Conservation (phyloP, 345 rosid genomes). For the Viola odorata region DNA sequence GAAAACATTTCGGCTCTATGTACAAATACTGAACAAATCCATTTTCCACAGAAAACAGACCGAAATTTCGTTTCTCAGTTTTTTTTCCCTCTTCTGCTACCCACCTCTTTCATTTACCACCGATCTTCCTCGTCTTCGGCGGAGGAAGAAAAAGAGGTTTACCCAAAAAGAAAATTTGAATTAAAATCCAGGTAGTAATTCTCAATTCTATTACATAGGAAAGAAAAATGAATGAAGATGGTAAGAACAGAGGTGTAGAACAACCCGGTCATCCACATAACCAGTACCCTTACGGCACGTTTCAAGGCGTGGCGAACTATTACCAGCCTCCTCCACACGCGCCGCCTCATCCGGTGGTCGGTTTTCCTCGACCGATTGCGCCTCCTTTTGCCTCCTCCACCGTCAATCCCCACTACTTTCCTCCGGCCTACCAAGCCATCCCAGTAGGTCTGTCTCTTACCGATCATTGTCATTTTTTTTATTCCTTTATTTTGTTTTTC, state of each 20-base stretch:
- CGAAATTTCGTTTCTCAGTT: neutral
- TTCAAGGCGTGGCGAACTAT: conserved; percentile 83
- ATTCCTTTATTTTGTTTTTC: neutral
- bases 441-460: neutral
- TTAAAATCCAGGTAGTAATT: neutral
- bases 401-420: conserved; percentile 13
- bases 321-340: conserved; percentile 41
- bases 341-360: conserved; percentile 32
- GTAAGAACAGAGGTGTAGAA: conserved; percentile 25
- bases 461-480: neutral
- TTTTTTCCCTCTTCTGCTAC: neutral
- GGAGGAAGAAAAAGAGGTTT: neutral
- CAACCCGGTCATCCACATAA: conserved; percentile 20
- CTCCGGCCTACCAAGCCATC: conserved; percentile 37
- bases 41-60: too few species aligned
- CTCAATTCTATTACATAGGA: neutral
- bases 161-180: too few species aligned
- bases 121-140: neutral
- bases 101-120: neutral
- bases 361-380: conserved; percentile 36
- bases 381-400: conserved; percentile 16
- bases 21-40: too few species aligned
- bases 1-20: too few species aligned
- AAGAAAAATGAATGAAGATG: conserved; percentile 44
- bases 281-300: conserved; percentile 64